Evolutionary conservation across 768 basidiomycete species (phyloP).

Genomic region (Russula virescens): DNA sequence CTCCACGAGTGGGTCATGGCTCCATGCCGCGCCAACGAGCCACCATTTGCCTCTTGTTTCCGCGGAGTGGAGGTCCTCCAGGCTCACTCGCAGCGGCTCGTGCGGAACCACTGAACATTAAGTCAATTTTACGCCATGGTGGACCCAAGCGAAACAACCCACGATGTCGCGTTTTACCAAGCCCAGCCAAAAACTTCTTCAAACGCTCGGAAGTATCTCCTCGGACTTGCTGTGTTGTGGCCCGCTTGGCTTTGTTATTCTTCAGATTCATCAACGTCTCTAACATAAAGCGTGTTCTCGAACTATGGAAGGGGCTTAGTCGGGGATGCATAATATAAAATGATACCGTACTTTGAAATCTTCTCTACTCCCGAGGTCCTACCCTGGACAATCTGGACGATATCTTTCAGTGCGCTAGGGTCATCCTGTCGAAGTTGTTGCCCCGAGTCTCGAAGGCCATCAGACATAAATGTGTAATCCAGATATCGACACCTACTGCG

Average conservation of each 20-base stretch:
- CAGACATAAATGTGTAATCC: neutral
- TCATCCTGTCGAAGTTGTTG: slow-evolving; percentile 89
- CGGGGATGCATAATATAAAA: neutral
- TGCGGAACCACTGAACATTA: slow-evolving; percentile 60
- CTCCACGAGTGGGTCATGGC: slow-evolving; percentile 84
- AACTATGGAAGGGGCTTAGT: slow-evolving; percentile 42
- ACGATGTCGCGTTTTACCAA: slow-evolving; percentile 78
- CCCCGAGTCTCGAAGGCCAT: slow-evolving; percentile 63
- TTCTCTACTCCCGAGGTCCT: slow-evolving; percentile 52
- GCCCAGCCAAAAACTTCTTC: slow-evolving; percentile 77
- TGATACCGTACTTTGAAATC: slow-evolving; percentile 43
- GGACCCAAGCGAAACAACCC: slow-evolving; percentile 22
- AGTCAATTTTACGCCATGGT: slow-evolving; percentile 1
- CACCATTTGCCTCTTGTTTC: slow-evolving; percentile 96
- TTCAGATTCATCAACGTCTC: slow-evolving; percentile 90
- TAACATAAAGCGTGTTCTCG: slow-evolving; percentile 91
- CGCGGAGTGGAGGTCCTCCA: slow-evolving; percentile 79
- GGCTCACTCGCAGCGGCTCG: slow-evolving; percentile 80
- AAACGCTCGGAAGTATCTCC: slow-evolving; percentile 74
- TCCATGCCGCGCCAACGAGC: slow-evolving; percentile 96
- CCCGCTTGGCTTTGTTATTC: slow-evolving; percentile 77
- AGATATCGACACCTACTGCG: slow-evolving; percentile 49
- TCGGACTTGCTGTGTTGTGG: slow-evolving; percentile 59
- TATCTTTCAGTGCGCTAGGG: slow-evolving; percentile 86
- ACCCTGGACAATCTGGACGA: slow-evolving; percentile 73